A percentile compares a stretch with the other conserved stretches of the same genome.
phyloP scores from a whole-genome alignment of 2,329 filamentous ascomycete genomes.

The Fusarium nanum region DNA sequence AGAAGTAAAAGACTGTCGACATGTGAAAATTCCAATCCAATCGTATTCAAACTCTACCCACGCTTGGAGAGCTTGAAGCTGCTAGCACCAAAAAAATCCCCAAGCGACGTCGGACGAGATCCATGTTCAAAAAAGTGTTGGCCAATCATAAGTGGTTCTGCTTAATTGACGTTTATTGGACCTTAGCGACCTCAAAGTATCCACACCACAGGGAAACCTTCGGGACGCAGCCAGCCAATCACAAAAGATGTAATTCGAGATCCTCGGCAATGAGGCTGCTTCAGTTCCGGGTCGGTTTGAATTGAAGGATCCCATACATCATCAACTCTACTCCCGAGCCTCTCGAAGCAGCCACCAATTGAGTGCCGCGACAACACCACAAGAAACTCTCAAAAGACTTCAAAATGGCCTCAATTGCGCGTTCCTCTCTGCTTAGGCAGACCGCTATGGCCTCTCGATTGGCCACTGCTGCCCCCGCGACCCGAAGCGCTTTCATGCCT shows the following conservation, averaged over 20 bases:
- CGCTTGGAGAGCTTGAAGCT: conserved; percentile 29
- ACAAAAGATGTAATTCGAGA: conserved; percentile 57
- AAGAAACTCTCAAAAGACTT: conserved; percentile 31
- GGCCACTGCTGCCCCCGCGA: conserved; percentile 54
- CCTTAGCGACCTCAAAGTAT: conserved; percentile 10
- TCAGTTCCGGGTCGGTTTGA: conserved; percentile 37
- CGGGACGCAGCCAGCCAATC: conserved; percentile 57
- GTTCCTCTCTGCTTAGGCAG: conserved; percentile 67
- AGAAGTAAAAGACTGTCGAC: background rate
- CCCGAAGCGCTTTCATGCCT: conserved; percentile 51
- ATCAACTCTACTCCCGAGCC: conserved; percentile 37
- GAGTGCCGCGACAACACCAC: conserved; percentile 39
- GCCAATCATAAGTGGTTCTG: conserved; percentile 46
- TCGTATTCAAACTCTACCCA: conserved; percentile 17
- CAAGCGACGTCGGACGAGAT: conserved; percentile 38
- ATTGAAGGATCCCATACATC: conserved; percentile 42
- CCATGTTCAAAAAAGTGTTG: conserved; percentile 12
- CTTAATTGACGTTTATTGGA: conserved; percentile 48
- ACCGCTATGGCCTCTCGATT: conserved; percentile 56
- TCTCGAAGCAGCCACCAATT: conserved; percentile 46
- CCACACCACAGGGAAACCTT: conserved; percentile 45
- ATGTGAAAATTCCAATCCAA: background rate
- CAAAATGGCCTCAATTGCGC: conserved; percentile 68
- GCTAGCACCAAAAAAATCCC: conserved; percentile 42
- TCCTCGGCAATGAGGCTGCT: conserved; percentile 62